Conservation (phyloP, 2,329 filamentous ascomycete genomes). For the Neonectria sp. region DNA sequence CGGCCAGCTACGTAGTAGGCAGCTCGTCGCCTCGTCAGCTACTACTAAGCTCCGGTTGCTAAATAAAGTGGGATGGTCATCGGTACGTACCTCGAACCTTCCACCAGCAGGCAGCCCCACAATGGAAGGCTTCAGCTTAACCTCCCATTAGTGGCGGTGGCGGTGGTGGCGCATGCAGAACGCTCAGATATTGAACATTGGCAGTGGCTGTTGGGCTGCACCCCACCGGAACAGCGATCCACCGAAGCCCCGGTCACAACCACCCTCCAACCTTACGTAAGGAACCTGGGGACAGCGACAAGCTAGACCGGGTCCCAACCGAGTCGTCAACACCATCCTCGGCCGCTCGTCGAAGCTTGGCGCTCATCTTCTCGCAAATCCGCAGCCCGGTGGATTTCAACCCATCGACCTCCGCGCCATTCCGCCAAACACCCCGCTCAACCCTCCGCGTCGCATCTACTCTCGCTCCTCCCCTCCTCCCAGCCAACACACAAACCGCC, state of each 20-base stretch:
- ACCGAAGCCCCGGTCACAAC: constrained; percentile 42
- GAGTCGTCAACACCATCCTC: constrained; percentile 44
- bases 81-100: constrained; percentile 31
- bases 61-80: constrained; percentile 21
- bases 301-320: constrained; percentile 23
- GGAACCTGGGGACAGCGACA: constrained; percentile 37
- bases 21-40: constrained; percentile 49
- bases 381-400: not conserved
- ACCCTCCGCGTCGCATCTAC: not conserved
- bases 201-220: constrained; percentile 12
- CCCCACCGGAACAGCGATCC: constrained; percentile 51
- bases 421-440: not conserved
- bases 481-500: constrained; percentile 13
- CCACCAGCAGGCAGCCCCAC: constrained; percentile 6
- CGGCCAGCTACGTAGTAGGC: constrained; percentile 36
- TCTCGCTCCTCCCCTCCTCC: not conserved
- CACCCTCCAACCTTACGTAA: constrained; percentile 45
- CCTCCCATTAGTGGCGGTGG: constrained; percentile 34
- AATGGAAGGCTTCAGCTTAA: not conserved
- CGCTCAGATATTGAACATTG: not conserved
- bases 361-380: constrained; percentile 14
- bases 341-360: constrained; percentile 30
- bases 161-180: constrained; percentile 36
- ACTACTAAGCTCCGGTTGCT: constrained; percentile 45
- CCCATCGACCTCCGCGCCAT: not conserved